Percentiles rank a stretch among this genome's conserved stretches.
These are phyloP conservation scores for Pugionium cornutum DNA, from an alignment of 345 rosid genomes.

Conservation along the genomic window DNA sequence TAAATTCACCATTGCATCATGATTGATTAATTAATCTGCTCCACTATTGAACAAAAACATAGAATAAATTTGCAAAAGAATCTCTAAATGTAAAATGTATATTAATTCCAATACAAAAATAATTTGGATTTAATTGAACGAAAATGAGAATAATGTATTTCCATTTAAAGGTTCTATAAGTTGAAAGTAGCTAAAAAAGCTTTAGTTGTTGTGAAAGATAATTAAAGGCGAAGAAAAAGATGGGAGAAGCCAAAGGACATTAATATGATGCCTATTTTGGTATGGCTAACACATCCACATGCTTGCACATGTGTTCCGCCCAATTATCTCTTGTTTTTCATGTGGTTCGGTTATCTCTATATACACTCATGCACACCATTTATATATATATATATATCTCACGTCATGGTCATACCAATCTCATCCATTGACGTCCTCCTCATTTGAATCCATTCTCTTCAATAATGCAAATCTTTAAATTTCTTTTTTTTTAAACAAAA, in stretches of 20 bases:
- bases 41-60: too few relatives aligned
- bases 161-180: conserved; percentile 1
- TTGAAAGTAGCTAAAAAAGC: conserved; percentile 22
- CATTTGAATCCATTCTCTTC: conserved; percentile 23
- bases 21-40: too few relatives aligned
- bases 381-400: conserved; percentile 11
- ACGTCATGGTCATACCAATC: conserved; percentile 35
- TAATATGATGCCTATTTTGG: conserved; percentile 41
- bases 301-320: conserved; percentile 44
- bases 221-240: conserved; percentile 36
- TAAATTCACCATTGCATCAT: too few relatives aligned
- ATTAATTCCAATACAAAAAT: too few relatives aligned
- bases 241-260: conserved; percentile 36
- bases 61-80: too few relatives aligned
- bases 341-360: conserved; percentile 38
- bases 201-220: conserved; percentile 34
- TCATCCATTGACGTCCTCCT: conserved; percentile 26
- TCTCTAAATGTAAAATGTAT: too few relatives aligned
- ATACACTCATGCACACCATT: conserved; percentile 29
- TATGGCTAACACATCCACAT: conserved; percentile 39
- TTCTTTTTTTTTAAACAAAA: neutral
- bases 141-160: conserved; percentile 1
- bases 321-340: conserved; percentile 40
- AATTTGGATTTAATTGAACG: neutral
- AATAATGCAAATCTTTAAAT: conserved; percentile 32